A percentile compares a stretch with the other conserved stretches of the same genome.
Conservation (phyloP, 495 filamentous ascomycete species). For the Letharia lupina region DNA sequence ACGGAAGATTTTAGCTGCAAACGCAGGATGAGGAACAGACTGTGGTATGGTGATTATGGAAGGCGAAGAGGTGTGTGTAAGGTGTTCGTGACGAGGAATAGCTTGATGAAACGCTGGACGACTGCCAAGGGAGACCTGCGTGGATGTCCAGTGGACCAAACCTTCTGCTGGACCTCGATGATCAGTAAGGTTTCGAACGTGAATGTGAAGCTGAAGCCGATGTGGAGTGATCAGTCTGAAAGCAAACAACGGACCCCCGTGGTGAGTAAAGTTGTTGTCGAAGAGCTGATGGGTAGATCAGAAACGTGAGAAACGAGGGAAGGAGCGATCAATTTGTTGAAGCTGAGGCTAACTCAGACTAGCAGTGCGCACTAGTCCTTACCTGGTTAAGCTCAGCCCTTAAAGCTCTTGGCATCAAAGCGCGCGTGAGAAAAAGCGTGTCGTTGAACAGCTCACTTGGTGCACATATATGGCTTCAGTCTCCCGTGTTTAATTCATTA, state of each 20-base stretch:
- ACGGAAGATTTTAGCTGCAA: constrained; percentile 18
- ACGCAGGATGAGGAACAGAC: constrained; percentile 17
- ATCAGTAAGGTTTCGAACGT: constrained; percentile 2
- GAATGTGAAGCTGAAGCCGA: background rate
- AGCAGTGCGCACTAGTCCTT: background rate
- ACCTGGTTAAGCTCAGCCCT: background rate
- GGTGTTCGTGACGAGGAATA: constrained; percentile 18
- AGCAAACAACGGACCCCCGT: background rate
- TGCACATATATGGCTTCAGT: background rate
- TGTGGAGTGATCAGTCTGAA: background rate
- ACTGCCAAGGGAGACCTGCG: constrained; percentile 16
- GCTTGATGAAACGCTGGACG: constrained; percentile 18
- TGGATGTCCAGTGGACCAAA: constrained; percentile 15
- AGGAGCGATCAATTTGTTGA: constrained; percentile 9
- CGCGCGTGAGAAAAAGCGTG: background rate
- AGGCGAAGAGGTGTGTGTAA: constrained; percentile 21
- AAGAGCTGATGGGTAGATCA: background rate
- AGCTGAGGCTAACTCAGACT: background rate
- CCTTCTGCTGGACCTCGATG: constrained; percentile 8
- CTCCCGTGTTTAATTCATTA: background rate
- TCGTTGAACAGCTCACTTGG: background rate
- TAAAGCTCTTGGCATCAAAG: background rate
- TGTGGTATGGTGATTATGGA: constrained; percentile 18
- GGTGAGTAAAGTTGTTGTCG: background rate
- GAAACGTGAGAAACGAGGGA: background rate